phyloP scores from a whole-genome alignment of 129 eudicot species.

The Glebionis coronaria region DNA sequence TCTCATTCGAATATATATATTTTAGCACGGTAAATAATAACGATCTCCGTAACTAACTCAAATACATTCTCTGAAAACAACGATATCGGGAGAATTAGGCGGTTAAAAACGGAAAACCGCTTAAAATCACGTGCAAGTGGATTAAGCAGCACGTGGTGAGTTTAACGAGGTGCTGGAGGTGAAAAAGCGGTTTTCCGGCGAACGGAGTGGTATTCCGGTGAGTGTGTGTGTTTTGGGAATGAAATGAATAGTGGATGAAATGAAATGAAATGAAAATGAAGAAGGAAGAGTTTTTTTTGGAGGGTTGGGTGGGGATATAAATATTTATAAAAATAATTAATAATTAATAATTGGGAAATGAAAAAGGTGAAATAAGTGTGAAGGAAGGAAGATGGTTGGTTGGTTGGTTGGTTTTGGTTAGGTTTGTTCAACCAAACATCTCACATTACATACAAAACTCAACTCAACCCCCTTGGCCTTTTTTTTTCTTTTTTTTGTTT shows the following conservation, averaged over 20 bases:
- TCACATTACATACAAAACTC: too few species aligned
- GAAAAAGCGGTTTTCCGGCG: conserved; percentile 23
- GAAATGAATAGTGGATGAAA: conserved; percentile 48
- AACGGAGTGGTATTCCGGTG: conserved; percentile 27
- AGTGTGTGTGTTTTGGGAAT: not conserved
- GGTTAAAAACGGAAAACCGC: conserved; percentile 23
- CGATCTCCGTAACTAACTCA: conserved; percentile 37
- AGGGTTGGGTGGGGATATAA: not conserved
- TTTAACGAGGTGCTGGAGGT: not conserved
- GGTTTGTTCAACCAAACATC: conserved; percentile 89
- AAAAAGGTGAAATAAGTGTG: conserved; percentile 43
- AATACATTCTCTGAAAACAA: conserved; percentile 58
- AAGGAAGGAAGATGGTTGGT: conserved; percentile 72
- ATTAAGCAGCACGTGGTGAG: conserved; percentile 2
- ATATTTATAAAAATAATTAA: not conserved
- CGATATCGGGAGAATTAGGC: conserved; percentile 52
- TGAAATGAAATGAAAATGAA: conserved; percentile 21
- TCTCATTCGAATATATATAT: conserved; percentile 59
- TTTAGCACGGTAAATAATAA: conserved; percentile 43
- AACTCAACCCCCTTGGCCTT: too few species aligned
- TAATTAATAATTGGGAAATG: not conserved
- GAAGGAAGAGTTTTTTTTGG: conserved; percentile 26
- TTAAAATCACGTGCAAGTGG: conserved; percentile 11
- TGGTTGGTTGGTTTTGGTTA: too few species aligned
- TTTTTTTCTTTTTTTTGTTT: too few species aligned